Conservation (phyloP, 495 filamentous ascomycete species). For the Podospora pseudoanserina region DNA sequence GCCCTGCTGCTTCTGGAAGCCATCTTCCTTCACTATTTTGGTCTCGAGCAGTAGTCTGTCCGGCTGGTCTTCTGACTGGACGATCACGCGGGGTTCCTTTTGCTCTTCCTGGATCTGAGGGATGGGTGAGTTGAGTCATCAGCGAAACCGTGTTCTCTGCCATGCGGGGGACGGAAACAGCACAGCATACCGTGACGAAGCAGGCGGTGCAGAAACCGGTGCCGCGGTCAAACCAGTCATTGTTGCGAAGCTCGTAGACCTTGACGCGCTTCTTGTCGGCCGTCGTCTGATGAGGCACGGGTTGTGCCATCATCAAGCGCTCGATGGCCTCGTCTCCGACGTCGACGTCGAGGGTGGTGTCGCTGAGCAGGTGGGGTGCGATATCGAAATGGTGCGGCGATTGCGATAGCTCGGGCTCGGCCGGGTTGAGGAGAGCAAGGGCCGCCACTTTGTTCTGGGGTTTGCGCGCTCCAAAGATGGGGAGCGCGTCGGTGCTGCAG, state of each 20-base stretch:
- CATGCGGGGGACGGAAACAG: conserved; percentile 1
- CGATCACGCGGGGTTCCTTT: conserved; percentile 79
- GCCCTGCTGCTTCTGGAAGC: conserved; percentile 99
- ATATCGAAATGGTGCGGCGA: conserved; percentile 44
- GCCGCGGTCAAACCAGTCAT: conserved; percentile 98
- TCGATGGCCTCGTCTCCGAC: conserved; percentile 35
- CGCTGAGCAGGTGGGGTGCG: conserved; percentile 38
- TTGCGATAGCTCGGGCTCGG: conserved; percentile 43
- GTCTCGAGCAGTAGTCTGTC: conserved; percentile 81
- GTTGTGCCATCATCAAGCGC: conserved; percentile 77
- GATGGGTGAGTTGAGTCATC: not conserved
- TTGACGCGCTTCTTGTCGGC: conserved; percentile 94
- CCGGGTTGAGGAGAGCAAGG: conserved; percentile 43
- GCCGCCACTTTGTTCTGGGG: conserved; percentile 44
- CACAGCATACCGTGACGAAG: conserved; percentile 65
- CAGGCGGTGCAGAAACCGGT: conserved; percentile 91
- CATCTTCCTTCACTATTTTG: conserved; percentile 88
- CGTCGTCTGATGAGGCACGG: conserved; percentile 71
- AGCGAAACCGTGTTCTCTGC: not conserved
- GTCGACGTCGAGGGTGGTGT: conserved; percentile 23
- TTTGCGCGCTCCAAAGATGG: conserved; percentile 11
- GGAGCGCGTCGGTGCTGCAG: conserved; percentile 4
- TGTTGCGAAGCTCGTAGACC: conserved; percentile 96
- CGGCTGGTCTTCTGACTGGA: conserved; percentile 89
- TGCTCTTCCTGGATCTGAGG: conserved; percentile 43